phyloP scores from a whole-genome alignment of 805 yeast species.

The Saccharomycopsis fermentans region DNA sequence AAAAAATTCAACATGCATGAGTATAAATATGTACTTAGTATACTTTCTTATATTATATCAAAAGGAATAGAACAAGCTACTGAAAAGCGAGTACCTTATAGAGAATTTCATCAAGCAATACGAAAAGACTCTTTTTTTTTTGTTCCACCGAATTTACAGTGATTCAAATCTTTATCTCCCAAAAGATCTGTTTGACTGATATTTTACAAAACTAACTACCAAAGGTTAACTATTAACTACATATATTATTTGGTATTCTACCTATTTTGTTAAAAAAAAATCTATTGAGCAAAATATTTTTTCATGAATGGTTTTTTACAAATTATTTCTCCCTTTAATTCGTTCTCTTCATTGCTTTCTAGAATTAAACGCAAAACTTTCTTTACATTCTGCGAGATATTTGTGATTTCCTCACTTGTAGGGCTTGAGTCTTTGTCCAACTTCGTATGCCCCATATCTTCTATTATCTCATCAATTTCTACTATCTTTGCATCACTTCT shows the following conservation, averaged over 20 bases:
- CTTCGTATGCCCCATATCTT: neutral
- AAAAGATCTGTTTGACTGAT: no score
- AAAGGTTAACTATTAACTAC: neutral
- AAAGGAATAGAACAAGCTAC: no score
- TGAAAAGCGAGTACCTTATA: no score
- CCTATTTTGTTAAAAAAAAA: neutral
- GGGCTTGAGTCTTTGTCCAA: no score
- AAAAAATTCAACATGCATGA: no score
- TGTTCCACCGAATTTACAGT: no score
- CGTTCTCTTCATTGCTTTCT: neutral
- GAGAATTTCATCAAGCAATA: no score
- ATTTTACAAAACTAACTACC: no score
- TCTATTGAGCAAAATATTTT: neutral
- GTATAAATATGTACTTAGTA: no score
- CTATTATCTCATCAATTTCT: neutral
- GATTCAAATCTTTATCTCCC: no score
- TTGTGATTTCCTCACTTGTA: neutral
- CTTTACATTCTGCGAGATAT: neutral
- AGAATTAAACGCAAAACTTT: neutral
- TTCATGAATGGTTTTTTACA: slow-evolving; percentile 3
- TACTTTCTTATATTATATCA: no score
- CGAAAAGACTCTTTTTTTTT: no score
- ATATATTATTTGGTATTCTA: neutral
- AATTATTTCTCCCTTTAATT: neutral
- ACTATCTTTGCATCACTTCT: neutral